These are phyloP conservation scores for Diaporthe caulivora DNA, from an alignment of 2,329 filamentous ascomycete species.

Conservation along the genomic window DNA sequence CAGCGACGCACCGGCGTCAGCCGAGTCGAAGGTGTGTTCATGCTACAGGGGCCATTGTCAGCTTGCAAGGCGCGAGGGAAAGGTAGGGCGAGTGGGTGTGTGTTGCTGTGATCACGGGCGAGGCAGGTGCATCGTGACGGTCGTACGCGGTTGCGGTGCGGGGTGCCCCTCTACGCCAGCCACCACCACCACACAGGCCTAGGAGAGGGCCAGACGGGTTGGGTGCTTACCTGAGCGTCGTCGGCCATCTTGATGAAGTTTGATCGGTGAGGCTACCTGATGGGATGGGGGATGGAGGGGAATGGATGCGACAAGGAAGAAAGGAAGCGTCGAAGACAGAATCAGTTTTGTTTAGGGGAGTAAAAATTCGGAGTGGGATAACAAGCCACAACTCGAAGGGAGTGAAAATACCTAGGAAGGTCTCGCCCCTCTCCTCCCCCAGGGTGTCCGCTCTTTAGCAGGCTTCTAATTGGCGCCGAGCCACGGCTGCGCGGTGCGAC, in stretches of 20 bases:
- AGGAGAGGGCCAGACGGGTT: conserved; percentile 36
- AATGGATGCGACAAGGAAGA: conserved; percentile 35
- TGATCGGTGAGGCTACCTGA: conserved; percentile 42
- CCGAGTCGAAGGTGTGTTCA: conserved; percentile 83
- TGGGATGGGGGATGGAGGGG: conserved; percentile 31
- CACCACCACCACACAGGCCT: conserved; percentile 45
- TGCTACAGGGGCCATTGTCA: conserved; percentile 59
- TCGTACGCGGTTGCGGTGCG: conserved; percentile 52
- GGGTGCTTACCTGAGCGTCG: conserved; percentile 61
- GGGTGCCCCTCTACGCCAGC: conserved; percentile 56
- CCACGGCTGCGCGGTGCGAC: not conserved
- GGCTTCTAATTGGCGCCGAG: conserved; percentile 11
- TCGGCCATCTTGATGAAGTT: conserved; percentile 69
- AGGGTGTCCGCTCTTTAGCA: conserved; percentile 17
- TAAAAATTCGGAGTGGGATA: not conserved
- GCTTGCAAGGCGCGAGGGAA: conserved; percentile 33
- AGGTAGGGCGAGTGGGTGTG: not conserved
- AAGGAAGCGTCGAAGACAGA: conserved; percentile 33
- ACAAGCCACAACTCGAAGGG: conserved; percentile 3
- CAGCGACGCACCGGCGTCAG: conserved; percentile 93
- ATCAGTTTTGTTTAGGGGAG: conserved; percentile 16
- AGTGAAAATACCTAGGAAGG: conserved; percentile 8
- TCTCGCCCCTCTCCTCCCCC: conserved; percentile 6
- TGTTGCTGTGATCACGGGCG: not conserved
- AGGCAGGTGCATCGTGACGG: conserved; percentile 36